Percentiles rank a stretch among this genome's conserved stretches.
Evolutionary conservation across 2,329 filamentous ascomycete genomes (phyloP).

Genomic region (Furcasterigmium furcatum): DNA sequence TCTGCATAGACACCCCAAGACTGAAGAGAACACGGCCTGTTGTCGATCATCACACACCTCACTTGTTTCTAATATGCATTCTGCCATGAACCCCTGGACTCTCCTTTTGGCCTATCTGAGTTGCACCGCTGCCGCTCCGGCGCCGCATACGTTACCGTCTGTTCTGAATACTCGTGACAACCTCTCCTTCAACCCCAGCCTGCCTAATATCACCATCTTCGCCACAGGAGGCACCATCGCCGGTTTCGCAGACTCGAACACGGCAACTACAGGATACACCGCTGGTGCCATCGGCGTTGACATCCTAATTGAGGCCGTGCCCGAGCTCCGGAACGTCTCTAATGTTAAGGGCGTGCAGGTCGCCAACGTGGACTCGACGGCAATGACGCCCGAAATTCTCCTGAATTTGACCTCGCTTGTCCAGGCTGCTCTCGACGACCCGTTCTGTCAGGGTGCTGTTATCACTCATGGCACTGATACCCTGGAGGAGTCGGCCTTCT

Average conservation of each 20-base stretch:
- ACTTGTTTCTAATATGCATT: not conserved
- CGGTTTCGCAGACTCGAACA: slow-evolving; percentile 42
- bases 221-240: slow-evolving; percentile 59
- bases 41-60: not conserved
- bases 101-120: not conserved
- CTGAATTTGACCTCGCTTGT: slow-evolving; percentile 45
- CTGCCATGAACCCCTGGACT: not conserved
- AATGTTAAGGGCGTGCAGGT: slow-evolving; percentile 53
- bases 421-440: slow-evolving; percentile 40
- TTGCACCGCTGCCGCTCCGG: not conserved
- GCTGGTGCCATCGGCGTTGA: slow-evolving; percentile 43
- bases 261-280: slow-evolving; percentile 40
- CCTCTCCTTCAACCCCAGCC: slow-evolving; percentile 31
- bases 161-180: not conserved
- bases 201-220: slow-evolving; percentile 55
- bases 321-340: slow-evolving; percentile 49
- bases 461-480: slow-evolving; percentile 66
- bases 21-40: not conserved
- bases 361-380: slow-evolving; percentile 42
- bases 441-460: slow-evolving; percentile 45
- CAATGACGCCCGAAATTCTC: slow-evolving; percentile 45
- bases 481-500: slow-evolving; percentile 62
- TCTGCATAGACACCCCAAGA: not conserved
- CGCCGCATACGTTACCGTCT: not conserved
- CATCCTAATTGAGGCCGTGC: slow-evolving; percentile 50